phyloP scores from a whole-genome alignment of 106 monocot genomes.

The Allium sativum region DNA sequence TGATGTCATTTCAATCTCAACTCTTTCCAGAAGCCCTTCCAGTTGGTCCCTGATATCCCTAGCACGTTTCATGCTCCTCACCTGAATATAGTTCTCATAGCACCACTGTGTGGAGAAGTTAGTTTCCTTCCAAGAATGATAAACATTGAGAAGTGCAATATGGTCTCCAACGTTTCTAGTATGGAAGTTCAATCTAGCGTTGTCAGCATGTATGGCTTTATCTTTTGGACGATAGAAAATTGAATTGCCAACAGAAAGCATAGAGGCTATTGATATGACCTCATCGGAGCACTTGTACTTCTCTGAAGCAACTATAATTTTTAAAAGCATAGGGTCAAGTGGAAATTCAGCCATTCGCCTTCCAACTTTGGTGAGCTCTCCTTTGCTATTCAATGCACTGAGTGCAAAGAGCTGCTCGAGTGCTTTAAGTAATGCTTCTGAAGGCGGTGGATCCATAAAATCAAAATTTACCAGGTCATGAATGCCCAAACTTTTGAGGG shows the following conservation, averaged over 20 bases:
- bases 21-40: constrained; percentile 88
- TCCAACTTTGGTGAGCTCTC: constrained; percentile 84
- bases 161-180: constrained; percentile 93
- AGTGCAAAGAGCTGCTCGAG: constrained; percentile 84
- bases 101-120: constrained; percentile 96
- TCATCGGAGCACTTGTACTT: constrained; percentile 87
- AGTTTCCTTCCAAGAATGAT: constrained; percentile 91
- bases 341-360: constrained; percentile 94
- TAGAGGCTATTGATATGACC: constrained; percentile 61
- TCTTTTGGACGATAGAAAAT: constrained; percentile 95
- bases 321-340: constrained; percentile 92
- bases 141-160: constrained; percentile 84
- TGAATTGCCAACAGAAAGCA: constrained; percentile 88
- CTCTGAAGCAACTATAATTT: constrained; percentile 92
- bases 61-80: constrained; percentile 89
- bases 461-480: constrained; percentile 86
- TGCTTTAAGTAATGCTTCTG: constrained; percentile 75
- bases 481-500: constrained; percentile 83
- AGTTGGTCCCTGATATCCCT: constrained; percentile 83
- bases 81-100: constrained; percentile 98
- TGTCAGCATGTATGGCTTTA: constrained; percentile 92
- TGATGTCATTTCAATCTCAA: constrained; percentile 74
- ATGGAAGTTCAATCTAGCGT: constrained; percentile 86
- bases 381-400: constrained; percentile 70
- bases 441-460: constrained; percentile 94